Evolutionary conservation across 2,329 filamentous ascomycete species (phyloP), one percentile per base, ranked within the genome.

Genomic region (Aphanoascus verrucosus): DNA sequence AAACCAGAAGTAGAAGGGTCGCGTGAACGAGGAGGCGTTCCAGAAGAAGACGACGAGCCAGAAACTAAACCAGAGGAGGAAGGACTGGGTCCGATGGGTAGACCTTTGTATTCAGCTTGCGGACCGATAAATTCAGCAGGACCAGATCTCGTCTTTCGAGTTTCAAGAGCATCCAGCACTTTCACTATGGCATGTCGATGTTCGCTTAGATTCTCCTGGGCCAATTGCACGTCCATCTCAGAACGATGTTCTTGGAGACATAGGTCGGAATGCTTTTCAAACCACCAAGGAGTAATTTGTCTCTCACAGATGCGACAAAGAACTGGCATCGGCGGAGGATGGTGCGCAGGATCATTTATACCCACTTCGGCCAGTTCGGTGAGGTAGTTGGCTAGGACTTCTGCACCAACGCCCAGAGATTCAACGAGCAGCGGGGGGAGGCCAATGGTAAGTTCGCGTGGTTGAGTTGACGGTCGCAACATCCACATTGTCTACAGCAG

Each of bases 221-320:
- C 83, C 76, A 97, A 85, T 66, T 98, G 91, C 3, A 98, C 89
- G 62, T 97, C 91, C 87, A 96, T 94, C 67, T 98, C 93, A 0
- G 93, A 91, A 49, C 86, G 84, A 65, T 98, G 93, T 67, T 98
- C 93, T 66, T 97, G 90, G 53, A 96, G 76, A 65, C 93, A 98
- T 17, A 97, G 74, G 63, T 98, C 94, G 1, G 91, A 95, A 67
- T 98, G 93, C 69, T 97, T 98, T 71, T 98, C 93, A 62, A 98
- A 98, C 94, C 93, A 98, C 93, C 93, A 98, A 0, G 91, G 89
- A 3, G 88, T 88, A 56, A 98, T 97, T 58, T 96, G 88, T 52
- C 93, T 87, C 67, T 98, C 93, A 68, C 93, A 98, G 53, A 98
- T 97, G 50, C 93, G 88, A 69, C 93, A 98, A 14, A 98, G 79